These are phyloP conservation scores for Pichia pseudocactophila DNA, from an alignment of 805 yeast species.

Conservation along the genomic window DNA sequence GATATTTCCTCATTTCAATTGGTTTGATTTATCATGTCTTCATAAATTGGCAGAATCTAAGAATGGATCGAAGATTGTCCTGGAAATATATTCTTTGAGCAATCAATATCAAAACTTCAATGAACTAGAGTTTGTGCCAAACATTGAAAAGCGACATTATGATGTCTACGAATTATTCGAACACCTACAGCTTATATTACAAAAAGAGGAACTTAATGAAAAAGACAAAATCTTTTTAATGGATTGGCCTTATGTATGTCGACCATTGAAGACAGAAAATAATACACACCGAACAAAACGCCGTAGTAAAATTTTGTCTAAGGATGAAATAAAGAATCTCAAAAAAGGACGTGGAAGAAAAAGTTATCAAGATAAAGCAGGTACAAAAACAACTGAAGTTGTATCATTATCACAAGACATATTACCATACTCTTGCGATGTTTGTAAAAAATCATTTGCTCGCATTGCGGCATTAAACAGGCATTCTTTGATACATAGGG, in stretches of 20 bases:
- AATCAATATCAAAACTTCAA: not conserved
- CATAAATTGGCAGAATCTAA: not conserved
- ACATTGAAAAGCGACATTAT: conserved; percentile 3
- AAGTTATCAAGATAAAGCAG: no score
- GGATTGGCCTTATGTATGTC: no score
- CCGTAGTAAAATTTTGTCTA: no score
- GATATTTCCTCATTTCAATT: conserved; percentile 10
- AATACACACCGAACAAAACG: no score
- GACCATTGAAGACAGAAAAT: no score
- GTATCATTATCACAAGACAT: no score
- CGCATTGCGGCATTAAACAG: conserved; percentile 22
- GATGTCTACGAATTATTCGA: conserved; percentile 5
- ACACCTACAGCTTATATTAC: conserved; percentile 1
- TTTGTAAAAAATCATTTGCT: conserved; percentile 21
- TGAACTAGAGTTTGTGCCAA: not conserved
- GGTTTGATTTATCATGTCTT: conserved; percentile 9
- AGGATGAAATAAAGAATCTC: no score
- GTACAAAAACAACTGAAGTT: no score
- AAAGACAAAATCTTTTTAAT: not conserved
- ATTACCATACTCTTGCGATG: conserved; percentile 13
- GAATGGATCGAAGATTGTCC: not conserved
- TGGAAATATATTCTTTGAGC: conserved; percentile 5
- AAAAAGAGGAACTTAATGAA: not conserved
- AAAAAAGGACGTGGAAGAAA: no score
- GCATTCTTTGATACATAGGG: conserved; percentile 22